These are phyloP conservation scores for Alloteropsis semialata DNA, from an alignment of 176 grass and related monocot genomes.

Conservation along the genomic window DNA sequence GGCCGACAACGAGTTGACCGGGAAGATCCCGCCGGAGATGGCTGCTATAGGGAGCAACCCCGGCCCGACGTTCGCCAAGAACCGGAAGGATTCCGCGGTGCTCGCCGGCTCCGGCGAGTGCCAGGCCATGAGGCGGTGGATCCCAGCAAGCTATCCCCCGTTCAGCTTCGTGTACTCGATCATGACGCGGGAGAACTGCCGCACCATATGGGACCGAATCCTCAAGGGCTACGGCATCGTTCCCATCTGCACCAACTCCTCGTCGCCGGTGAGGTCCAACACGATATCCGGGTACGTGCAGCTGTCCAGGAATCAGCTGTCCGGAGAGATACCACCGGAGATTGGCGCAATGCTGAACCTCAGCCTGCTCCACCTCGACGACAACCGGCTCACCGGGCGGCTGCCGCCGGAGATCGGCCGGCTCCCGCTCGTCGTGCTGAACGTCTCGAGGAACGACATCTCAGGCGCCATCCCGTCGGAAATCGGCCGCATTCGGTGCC, in stretches of 20 bases:
- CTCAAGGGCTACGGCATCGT: slow-evolving; percentile 82
- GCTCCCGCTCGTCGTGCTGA: slow-evolving; percentile 74
- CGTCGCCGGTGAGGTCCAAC: slow-evolving; percentile 44
- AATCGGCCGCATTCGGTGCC: slow-evolving; percentile 58
- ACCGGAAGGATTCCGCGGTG: slow-evolving; percentile 18
- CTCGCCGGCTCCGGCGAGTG: slow-evolving; percentile 75
- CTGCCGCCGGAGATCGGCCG: slow-evolving; percentile 49
- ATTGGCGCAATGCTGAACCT: slow-evolving; percentile 63
- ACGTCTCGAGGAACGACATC: slow-evolving; percentile 62
- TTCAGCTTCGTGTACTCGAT: slow-evolving; percentile 80
- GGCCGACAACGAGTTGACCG: slow-evolving; percentile 52
- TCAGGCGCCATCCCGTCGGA: slow-evolving; percentile 61
- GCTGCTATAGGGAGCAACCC: slow-evolving; percentile 61
- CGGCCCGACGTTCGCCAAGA: slow-evolving; percentile 58
- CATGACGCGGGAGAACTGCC: slow-evolving; percentile 73
- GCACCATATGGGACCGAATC: slow-evolving; percentile 54
- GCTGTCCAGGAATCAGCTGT: slow-evolving; percentile 68
- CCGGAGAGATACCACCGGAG: slow-evolving; percentile 48
- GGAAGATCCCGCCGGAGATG: slow-evolving; percentile 63
- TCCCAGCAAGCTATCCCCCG: slow-evolving; percentile 80
- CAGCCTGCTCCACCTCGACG: slow-evolving; percentile 71
- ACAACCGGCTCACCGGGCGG: slow-evolving; percentile 46
- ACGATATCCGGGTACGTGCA: slow-evolving; percentile 74
- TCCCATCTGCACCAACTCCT: slow-evolving; percentile 59
- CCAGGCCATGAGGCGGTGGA: slow-evolving; percentile 75